Percentiles rank a stretch among this genome's conserved stretches.
These are phyloP conservation scores for Trichoderma sp. DNA, from an alignment of 2,329 filamentous ascomycete species.

Conservation along the genomic window DNA sequence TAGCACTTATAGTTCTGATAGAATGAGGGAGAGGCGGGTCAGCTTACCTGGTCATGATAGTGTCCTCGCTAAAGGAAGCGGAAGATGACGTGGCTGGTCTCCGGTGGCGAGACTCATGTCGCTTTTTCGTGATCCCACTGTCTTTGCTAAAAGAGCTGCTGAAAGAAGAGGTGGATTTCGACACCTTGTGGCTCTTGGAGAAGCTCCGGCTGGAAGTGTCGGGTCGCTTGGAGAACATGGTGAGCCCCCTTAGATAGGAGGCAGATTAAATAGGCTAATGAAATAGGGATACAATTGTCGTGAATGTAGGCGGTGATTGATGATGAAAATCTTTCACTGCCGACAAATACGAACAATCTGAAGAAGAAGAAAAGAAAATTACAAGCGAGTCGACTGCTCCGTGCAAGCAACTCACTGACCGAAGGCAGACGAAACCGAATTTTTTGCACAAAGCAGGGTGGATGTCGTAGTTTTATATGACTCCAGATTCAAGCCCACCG, in stretches of 20 bases:
- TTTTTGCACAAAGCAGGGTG: constrained; percentile 30
- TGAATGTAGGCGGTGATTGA: neutral
- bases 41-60: constrained; percentile 51
- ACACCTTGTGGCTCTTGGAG: constrained; percentile 53
- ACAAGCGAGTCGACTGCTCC: constrained; percentile 30
- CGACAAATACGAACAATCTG: neutral
- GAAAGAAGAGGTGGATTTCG: constrained; percentile 59
- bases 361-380: constrained; percentile 30
- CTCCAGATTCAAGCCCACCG: neutral
- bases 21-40: neutral
- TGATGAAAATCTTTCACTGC: neutral
- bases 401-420: constrained; percentile 53
- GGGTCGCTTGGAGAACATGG: constrained; percentile 54
- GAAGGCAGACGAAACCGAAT: constrained; percentile 35
- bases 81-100: constrained; percentile 55
- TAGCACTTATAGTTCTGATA: neutral
- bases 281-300: neutral
- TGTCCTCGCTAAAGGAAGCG: constrained; percentile 43
- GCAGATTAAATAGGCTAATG: neutral
- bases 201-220: constrained; percentile 56
- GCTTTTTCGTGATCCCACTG: constrained; percentile 57
- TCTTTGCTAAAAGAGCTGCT: constrained; percentile 47
- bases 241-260: constrained; percentile 20
- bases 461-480: constrained; percentile 34
- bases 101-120: constrained; percentile 54